Base-by-base conservation (phyloP, 108 stramenopile species). In the Cyclotella baltica region DNA sequence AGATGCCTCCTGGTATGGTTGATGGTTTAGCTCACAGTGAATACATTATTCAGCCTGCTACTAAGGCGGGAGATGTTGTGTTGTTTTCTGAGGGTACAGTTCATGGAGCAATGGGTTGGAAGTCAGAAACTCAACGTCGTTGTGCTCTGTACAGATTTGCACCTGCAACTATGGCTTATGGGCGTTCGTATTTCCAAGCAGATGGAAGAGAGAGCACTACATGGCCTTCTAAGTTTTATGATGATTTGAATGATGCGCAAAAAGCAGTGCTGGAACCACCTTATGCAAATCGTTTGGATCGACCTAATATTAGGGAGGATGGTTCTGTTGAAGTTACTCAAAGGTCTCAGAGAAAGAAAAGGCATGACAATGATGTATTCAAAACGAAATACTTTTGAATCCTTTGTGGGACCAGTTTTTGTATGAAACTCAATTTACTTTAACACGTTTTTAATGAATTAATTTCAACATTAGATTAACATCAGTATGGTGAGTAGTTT, bases 21-120 rank as follows among this genome's bases (percentile, higher is more conserved):
- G 90, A 97, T 65, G 94, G 96, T 22, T 80, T 89, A 62, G 72
- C 70, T 15, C 84, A 93, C 71, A 61, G 48, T 23, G 95, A 95
- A 40, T 95, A 77, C 73, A 92, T 97, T 28, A 51, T 85, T 15
- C 97, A 97, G 76, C 94, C 94, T 10, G 88, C 74, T n/a, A 94
- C 94, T 47, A 92, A 95, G 78, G 94, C 97, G 10, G 97, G 97
- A 15, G 97, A 97, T 84, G 97, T 96, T 1, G 90, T 97, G 19
- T 66, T 97, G 22, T 97, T 96, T 71, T 84, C 81, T 31, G 97
- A 97, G 70, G 97, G 95, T 1, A 97, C 97, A 6, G 91, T 97
- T 0, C 97, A 97, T 81, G 97, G 97, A 33, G 95, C 95, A 9
- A 80, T 94, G 86, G 78, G 88, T 11, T 97, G 97, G 97, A 90